phyloP scores from a whole-genome alignment of 2,329 filamentous ascomycete species.

The Tolypocladium guangdongense region DNA sequence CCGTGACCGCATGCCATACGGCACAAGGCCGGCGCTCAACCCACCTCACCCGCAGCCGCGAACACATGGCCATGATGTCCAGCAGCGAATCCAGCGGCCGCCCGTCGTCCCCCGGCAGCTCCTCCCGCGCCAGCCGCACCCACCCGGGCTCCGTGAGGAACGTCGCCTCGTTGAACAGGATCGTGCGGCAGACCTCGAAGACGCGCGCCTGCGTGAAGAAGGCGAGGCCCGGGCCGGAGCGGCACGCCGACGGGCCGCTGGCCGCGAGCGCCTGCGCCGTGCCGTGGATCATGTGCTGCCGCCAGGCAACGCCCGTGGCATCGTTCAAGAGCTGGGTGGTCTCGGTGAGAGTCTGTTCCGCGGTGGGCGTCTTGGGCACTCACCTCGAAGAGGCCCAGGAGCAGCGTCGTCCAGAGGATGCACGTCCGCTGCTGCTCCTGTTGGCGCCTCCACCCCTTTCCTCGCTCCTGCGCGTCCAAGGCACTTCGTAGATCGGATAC shows the following conservation, averaged over 20 bases:
- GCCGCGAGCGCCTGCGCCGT: slow-evolving; percentile 1
- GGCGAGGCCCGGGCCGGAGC: background rate
- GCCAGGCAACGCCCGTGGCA: slow-evolving; percentile 3
- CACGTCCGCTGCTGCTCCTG: background rate
- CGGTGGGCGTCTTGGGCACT: background rate
- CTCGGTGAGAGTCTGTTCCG: background rate
- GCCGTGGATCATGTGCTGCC: slow-evolving; percentile 4
- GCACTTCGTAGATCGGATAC: background rate
- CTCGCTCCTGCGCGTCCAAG: background rate
- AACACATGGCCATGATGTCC: slow-evolving; percentile 19
- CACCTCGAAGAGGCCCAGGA: slow-evolving; percentile 24
- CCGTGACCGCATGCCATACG: no score
- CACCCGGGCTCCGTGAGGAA: slow-evolving; percentile 8
- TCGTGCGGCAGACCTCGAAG: slow-evolving; percentile 20
- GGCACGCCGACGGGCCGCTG: slow-evolving; percentile 1
- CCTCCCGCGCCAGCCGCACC: slow-evolving; percentile 9
- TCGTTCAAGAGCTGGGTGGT: slow-evolving; percentile 2
- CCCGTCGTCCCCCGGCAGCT: background rate
- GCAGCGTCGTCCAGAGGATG: slow-evolving; percentile 21
- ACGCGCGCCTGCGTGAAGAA: slow-evolving; percentile 11
- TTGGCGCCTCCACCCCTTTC: background rate
- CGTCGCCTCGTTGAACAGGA: slow-evolving; percentile 15
- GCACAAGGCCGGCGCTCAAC: no score
- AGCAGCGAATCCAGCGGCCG: slow-evolving; percentile 14
- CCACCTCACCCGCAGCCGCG: slow-evolving; percentile 18